Conservation (phyloP, 176 grass and related monocot species). For the Carex pumila region DNA sequence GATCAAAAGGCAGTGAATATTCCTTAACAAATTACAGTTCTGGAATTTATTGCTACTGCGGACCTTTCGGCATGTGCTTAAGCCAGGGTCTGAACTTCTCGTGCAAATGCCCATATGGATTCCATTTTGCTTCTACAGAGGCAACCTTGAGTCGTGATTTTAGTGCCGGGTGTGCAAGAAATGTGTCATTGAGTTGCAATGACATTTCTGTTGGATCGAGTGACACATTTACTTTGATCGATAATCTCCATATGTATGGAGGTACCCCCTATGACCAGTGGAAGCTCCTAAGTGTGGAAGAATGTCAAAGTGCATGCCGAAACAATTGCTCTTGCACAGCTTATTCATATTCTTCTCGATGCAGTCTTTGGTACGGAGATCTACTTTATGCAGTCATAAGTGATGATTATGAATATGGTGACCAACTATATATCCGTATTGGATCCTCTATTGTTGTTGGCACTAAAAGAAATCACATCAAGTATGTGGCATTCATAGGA, state of each 20-base stretch:
- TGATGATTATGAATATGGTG: background rate
- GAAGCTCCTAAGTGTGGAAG: slow-evolving; percentile 18
- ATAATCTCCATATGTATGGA: no score
- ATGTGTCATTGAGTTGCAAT: slow-evolving; percentile 36
- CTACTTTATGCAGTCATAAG: slow-evolving; percentile 19
- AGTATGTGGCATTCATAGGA: background rate
- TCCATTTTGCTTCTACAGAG: slow-evolving; percentile 5
- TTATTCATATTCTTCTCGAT: background rate
- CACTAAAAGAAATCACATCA: background rate
- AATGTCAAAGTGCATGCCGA: slow-evolving; percentile 26
- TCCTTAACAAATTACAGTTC: slow-evolving; percentile 9
- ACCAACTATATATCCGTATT: background rate
- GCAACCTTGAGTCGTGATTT: no score
- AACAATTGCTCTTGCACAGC: slow-evolving; percentile 40
- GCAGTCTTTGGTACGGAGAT: slow-evolving; percentile 29
- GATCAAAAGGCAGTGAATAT: slow-evolving; percentile 15
- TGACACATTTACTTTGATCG: slow-evolving; percentile 10
- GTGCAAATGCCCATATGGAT: slow-evolving; percentile 35
- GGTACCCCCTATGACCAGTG: no score
- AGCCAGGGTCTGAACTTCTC: background rate
- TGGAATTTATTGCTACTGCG: slow-evolving; percentile 38
- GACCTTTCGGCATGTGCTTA: slow-evolving; percentile 29
- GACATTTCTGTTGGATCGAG: background rate
- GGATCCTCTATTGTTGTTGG: background rate
- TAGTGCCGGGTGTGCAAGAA: slow-evolving; percentile 30